Base-by-base conservation (phyloP, 169 alveolate genomes). In the Theileria equi region DNA sequence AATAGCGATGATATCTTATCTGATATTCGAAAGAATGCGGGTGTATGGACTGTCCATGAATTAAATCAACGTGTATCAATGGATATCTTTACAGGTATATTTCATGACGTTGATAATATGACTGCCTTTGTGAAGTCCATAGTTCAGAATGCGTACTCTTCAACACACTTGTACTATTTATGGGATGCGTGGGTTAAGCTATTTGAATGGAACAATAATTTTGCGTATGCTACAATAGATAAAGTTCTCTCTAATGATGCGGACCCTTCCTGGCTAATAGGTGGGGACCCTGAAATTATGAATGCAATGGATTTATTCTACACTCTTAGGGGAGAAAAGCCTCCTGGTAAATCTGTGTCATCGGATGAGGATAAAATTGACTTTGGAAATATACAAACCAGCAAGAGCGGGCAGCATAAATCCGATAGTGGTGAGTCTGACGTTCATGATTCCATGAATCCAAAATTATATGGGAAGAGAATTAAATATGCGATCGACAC, bases 171-270 rank as follows among this genome's bases (percentile, higher is more conserved):
- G 29, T 2, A 49, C 29, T n/a, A 28, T n/a, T 8, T 55, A 19
- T 55, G 66, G 66, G 36, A 19, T 7, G 49, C 66, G 36, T 55
- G 23, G 11, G 10, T 55, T n/a, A 55, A 55, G 28, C n/a, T 38
- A 38, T 38, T 38, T 38, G 45, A 38, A 38, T 38, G 45, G 45
- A 38, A 38, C n/a, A 13, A 13, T 13, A 38, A 38, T 13, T 13
- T 13, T 38, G 45, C 13, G 19, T 13, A 13, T 38, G n/a, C 13
- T 13, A 38, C n/a, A 38, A 38, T 13, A 13, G 45, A 38, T 38
- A 13, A 38, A 38, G 45, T 13, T 38, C 19, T 13, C 19, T 13
- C 13, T 38, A 38, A 13, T 13, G n/a, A 38, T 38, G n/a, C n/a
- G n/a, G n/a, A n/a, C n/a, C n/a, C n/a, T n/a, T n/a, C n/a, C n/a